Evolutionary conservation across 2,329 filamentous ascomycete species (phyloP).

Genomic region (Cladosporium sp.): DNA sequence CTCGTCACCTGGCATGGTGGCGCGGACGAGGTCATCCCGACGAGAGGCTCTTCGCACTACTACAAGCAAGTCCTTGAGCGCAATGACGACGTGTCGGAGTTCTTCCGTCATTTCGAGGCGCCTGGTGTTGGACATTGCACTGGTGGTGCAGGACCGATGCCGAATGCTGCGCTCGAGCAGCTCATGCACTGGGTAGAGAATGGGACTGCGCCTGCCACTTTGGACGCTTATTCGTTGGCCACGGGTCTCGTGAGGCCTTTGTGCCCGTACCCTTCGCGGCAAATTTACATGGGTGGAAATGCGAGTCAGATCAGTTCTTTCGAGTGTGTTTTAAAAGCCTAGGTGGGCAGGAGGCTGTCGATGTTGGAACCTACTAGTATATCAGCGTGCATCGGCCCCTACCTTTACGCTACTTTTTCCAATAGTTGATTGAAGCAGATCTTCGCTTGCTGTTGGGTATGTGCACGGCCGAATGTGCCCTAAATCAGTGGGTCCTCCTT

Average conservation of each 20-base stretch:
- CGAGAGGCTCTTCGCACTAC: slow-evolving; percentile 33
- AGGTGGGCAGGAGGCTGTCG: too few species aligned
- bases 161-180: slow-evolving; percentile 6
- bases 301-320: neutral
- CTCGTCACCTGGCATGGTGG: slow-evolving; percentile 42
- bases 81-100: slow-evolving; percentile 19
- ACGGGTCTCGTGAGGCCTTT: neutral
- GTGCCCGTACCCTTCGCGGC: neutral
- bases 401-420: too few species aligned
- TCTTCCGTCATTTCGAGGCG: slow-evolving; percentile 30
- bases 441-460: too few species aligned
- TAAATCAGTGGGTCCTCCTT: too few species aligned
- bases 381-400: too few species aligned
- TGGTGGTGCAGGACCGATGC: slow-evolving; percentile 21
- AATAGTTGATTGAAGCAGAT: too few species aligned
- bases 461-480: too few species aligned
- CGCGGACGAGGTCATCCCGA: slow-evolving; percentile 17
- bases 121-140: slow-evolving; percentile 33
- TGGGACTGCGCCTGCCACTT: slow-evolving; percentile 12
- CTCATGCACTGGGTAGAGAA: slow-evolving; percentile 19
- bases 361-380: too few species aligned
- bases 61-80: slow-evolving; percentile 30
- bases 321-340: neutral
- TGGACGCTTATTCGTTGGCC: neutral
- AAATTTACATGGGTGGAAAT: neutral